Base-by-base conservation (phyloP, 192 early-diverging fungal genomes). In the Bifiguratus adelaidae region DNA sequence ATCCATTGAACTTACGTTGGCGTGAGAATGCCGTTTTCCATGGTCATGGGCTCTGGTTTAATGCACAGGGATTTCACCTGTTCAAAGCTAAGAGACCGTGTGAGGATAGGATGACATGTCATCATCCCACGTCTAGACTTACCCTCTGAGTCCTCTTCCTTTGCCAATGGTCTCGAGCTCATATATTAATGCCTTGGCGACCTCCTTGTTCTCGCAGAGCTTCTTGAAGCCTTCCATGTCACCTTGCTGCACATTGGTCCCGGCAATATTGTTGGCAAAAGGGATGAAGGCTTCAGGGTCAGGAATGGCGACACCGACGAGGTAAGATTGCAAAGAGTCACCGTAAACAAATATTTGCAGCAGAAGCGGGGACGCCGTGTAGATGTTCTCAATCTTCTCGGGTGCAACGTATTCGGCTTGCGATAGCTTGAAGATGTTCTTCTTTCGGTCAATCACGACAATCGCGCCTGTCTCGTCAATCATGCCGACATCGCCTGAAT, bases 371-470 rank as follows among this genome's bases (percentile, higher is more conserved):
- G 60, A 57, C n/a, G 56, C 60, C 11, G 53, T 50, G 32, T 71
- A 61, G 12, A 69, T 62, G 50, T 78, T 82, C 55, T 96, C 92
- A 20, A 93, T 73, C 55, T 91, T 91, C 54, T 97, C 93, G 24
- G 91, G 90, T 0, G 90, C 87, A 60, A 97, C 77, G 63, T 92
- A 95, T 69, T 89, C 87, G 45, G 89, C 90, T 36, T 88, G 79
- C 21, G 78, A 56, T 16, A 90, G 68, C 62, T 86, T 86, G 69
- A 89, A 85, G 52, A 87, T 81, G 48, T 83, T 81, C 63, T 85
- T 92, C 47, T 80, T 80, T 52, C 89, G 80, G 58, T 92, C 89
- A 53, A 96, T 73, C 52, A 96, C 86, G 15, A 65, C 68, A 35
- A 93, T 50, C n/a, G 74, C 55, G 23, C 87, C 88, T 38, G 30